Evolutionary conservation across 1,284 basidiomycete species (phyloP).

Genomic region (Fomitiporia mediterranea): DNA sequence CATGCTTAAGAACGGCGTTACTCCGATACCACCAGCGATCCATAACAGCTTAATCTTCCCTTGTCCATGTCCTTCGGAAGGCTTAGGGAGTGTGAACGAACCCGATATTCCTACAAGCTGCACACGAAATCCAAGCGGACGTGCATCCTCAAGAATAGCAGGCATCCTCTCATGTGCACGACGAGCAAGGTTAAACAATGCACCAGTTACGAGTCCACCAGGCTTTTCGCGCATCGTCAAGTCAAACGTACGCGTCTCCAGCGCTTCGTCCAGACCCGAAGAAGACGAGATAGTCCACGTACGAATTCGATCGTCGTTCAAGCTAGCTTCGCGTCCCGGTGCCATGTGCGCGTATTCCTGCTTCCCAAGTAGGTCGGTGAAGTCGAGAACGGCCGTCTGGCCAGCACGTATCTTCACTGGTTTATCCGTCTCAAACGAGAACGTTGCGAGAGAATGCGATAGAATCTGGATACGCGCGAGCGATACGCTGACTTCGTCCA

Average conservation of each 20-base stretch:
- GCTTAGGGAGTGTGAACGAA: constrained; percentile 34
- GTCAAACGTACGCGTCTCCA: constrained; percentile 31
- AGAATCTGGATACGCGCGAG: constrained; percentile 41
- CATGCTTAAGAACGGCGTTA: constrained; percentile 56
- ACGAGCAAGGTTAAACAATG: constrained; percentile 44
- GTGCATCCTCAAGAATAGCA: constrained; percentile 36
- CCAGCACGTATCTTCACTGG: constrained; percentile 43
- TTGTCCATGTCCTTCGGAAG: constrained; percentile 1
- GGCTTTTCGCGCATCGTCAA: constrained; percentile 51
- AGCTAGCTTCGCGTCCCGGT: constrained; percentile 36
- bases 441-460: constrained; percentile 47
- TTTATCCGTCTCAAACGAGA: constrained; percentile 42
- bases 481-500: constrained; percentile 31
- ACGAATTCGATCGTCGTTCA: constrained; percentile 61
- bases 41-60: constrained; percentile 34
- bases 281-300: constrained; percentile 56
- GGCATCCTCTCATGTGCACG: constrained; percentile 36
- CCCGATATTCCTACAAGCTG: constrained; percentile 37
- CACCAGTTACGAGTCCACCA: constrained; percentile 47
- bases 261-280: background rate
- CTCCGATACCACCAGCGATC: constrained; percentile 54
- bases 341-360: constrained; percentile 49
- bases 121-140: constrained; percentile 29
- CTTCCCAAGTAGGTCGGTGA: constrained; percentile 44
- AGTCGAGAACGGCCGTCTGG: constrained; percentile 52